Evolutionary conservation across 352 stramenopile genomes (phyloP), one percentile per base, ranked within the genome.

Genomic region (Halophytophthora batemanensis): DNA sequence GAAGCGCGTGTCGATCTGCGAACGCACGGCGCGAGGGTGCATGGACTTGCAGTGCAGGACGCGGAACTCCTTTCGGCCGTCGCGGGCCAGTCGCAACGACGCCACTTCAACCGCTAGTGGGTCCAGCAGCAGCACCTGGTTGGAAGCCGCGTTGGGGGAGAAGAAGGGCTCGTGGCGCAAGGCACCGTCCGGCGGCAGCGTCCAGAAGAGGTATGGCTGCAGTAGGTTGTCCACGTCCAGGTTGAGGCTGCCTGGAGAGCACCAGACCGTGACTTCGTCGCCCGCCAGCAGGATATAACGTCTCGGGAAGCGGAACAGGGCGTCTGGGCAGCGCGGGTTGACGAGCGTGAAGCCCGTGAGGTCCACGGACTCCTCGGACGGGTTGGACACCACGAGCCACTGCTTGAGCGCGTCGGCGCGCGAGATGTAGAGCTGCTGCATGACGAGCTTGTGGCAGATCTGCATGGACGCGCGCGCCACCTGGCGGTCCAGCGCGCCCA

Each of bases 341-440:
- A 65, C 57, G 19, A 94, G 60, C 2, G 61, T 62, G 60, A 83
- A 90, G 28, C 77, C 74, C 4, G 79, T 87, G 40, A 94, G 59
- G 54, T 94, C 79, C 19, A 90, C 70, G 18, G 70, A 50, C 55
- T 82, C 39, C 41, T 87, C 73, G 7, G 80, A 88, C 46, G 83
- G 75, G 48, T 94, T 94, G 36, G 83, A 82, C 57, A 94, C 77
- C 36, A 94, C 83, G 23, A 94, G 60, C 72, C 81, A 94, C 58
- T 94, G 83, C 57, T 87, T 86, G 15, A 58, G 45, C 21, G 72
- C 71, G 53, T 94, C 69, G 2, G 59, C 74, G 14, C 83, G 81
- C 10, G 81, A 89, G 44, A 94, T 71, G 64, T 92, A 94, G n/a
- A 94, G 69, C 65, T 91, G 75, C 55, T 90, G 81, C 79, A 94